These are phyloP conservation scores for Lippia alba DNA, from an alignment of 305 asterid species.

Conservation along the genomic window DNA sequence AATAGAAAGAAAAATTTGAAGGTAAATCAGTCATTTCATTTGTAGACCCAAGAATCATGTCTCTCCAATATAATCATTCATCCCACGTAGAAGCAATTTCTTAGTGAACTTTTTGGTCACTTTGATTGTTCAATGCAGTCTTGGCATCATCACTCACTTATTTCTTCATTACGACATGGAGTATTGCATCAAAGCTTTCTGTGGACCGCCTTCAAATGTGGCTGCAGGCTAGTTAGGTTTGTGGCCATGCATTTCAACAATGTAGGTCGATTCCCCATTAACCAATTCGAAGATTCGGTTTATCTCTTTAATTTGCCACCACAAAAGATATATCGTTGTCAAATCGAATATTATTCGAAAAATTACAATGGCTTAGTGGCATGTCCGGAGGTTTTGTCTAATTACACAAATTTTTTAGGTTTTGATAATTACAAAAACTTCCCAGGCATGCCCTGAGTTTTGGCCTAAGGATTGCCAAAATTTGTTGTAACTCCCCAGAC, in stretches of 20 bases:
- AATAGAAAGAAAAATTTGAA: no score
- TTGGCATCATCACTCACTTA: slow-evolving; percentile 9
- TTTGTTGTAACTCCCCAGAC: no score
- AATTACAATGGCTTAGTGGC: no score
- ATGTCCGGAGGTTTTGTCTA: no score
- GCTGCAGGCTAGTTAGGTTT: slow-evolving; percentile 46
- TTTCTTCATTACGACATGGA: slow-evolving; percentile 19
- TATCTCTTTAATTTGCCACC: slow-evolving; percentile 61
- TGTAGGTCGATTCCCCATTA: slow-evolving; percentile 55
- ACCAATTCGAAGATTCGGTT: slow-evolving; percentile 54
- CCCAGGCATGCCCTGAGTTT: no score
- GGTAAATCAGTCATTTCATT: no score
- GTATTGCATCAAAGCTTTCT: slow-evolving; percentile 46
- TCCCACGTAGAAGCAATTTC: no score
- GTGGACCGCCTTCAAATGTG: slow-evolving; percentile 63
- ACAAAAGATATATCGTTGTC: background rate
- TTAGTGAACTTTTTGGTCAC: no score
- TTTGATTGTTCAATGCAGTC: background rate
- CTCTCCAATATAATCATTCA: no score
- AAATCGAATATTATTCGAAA: background rate
- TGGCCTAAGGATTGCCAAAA: no score
- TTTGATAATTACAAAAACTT: background rate
- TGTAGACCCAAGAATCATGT: no score
- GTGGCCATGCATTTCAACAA: slow-evolving; percentile 73
- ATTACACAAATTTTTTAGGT: no score